Conservation (phyloP, 108 stramenopile species). For the Nitzschia putrida region DNA sequence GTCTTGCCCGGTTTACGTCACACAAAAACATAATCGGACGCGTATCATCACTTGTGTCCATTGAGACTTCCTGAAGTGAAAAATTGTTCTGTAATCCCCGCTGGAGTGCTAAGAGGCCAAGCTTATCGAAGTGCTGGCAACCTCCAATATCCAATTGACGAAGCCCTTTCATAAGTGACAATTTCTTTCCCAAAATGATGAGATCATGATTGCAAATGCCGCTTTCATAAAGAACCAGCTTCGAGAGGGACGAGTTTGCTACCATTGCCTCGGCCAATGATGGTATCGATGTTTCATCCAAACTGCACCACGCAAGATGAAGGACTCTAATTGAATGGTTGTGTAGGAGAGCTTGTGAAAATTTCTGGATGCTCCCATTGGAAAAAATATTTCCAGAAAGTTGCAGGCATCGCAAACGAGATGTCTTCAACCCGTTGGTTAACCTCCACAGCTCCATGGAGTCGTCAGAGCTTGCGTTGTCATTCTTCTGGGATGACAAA, state of each 20-base stretch:
- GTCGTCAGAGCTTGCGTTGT: not conserved
- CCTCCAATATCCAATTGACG: conserved; percentile 12
- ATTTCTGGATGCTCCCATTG: not conserved
- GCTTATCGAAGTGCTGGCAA: not conserved
- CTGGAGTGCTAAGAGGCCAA: not conserved
- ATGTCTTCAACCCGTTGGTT: not conserved
- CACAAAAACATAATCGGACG: not conserved
- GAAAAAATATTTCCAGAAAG: conserved; percentile 5
- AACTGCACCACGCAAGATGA: conserved; percentile 8
- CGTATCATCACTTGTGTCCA: not conserved
- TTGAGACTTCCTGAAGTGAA: conserved; percentile 9
- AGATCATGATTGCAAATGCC: conserved; percentile 15
- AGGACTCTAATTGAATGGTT: conserved; percentile 1
- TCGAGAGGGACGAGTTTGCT: not conserved
- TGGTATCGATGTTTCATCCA: not conserved
- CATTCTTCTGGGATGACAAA: not conserved
- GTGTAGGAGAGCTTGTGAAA: not conserved
- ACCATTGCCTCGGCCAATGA: conserved; percentile 1
- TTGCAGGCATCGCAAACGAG: conserved; percentile 9
- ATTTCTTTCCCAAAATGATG: not conserved
- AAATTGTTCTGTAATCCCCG: not conserved
- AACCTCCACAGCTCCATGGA: conserved; percentile 1
- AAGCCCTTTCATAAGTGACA: not conserved
- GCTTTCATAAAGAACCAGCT: conserved; percentile 7
- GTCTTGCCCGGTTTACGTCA: conserved; percentile 21